Evolutionary conservation across 768 basidiomycete genomes (phyloP).

Genomic region (Royoungia palumana): DNA sequence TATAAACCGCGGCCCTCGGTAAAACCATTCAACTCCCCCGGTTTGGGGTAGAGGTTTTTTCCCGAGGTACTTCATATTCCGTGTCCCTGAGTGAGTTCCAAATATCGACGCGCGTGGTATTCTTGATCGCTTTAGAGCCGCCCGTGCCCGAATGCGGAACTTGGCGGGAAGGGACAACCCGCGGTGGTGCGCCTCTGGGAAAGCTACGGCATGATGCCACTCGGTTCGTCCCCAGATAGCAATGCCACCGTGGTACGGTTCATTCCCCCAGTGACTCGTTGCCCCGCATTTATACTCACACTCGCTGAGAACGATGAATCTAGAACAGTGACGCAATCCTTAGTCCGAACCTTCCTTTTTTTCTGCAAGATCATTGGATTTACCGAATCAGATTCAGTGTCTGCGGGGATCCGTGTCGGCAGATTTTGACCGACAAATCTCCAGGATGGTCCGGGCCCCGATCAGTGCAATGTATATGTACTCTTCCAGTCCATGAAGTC

Average conservation of each 20-base stretch:
- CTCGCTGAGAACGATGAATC: not conserved
- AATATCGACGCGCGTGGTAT: not conserved
- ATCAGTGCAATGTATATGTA: too few relatives aligned
- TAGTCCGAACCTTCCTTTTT: not conserved
- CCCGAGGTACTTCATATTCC: slow-evolving; percentile 19
- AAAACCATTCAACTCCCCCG: slow-evolving; percentile 2
- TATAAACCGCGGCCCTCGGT: slow-evolving; percentile 11
- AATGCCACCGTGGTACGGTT: too few relatives aligned
- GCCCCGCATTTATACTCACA: not conserved
- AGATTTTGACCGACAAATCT: not conserved
- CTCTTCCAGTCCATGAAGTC: too few relatives aligned
- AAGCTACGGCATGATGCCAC: not conserved
- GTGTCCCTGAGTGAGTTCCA: not conserved
- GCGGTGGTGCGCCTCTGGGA: not conserved
- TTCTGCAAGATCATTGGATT: not conserved
- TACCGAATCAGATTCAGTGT: not conserved
- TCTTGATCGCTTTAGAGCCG: not conserved
- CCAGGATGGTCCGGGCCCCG: too few relatives aligned
- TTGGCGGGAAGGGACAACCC: not conserved
- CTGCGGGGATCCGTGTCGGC: not conserved
- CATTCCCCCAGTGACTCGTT: too few relatives aligned
- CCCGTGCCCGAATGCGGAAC: not conserved
- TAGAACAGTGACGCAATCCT: not conserved
- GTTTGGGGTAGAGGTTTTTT: slow-evolving; percentile 14
- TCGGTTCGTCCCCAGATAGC: not conserved